These are phyloP conservation scores for Bjerkandera adusta DNA, from an alignment of 1,284 basidiomycete genomes.

Conservation along the genomic window DNA sequence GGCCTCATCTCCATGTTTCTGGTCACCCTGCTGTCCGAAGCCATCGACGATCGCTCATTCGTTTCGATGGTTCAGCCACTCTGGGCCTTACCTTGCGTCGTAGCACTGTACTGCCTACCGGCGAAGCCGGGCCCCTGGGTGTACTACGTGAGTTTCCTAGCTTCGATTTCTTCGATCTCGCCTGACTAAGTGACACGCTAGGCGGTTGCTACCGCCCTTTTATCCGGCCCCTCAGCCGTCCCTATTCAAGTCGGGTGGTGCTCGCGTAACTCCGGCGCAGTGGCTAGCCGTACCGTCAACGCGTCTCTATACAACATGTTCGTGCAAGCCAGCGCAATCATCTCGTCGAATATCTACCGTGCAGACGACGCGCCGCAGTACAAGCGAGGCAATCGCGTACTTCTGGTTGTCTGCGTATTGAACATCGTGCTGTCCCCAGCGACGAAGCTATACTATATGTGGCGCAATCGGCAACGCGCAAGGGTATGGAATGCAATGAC, in stretches of 20 bases:
- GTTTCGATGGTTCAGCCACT: slow-evolving; percentile 46
- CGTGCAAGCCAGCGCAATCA: slow-evolving; percentile 42
- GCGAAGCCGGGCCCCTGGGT: slow-evolving; percentile 45
- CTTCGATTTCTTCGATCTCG: neutral
- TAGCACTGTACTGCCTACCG: slow-evolving; percentile 44
- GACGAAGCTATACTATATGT: slow-evolving; percentile 48
- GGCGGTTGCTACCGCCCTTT: slow-evolving; percentile 26
- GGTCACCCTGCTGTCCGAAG: slow-evolving; percentile 44
- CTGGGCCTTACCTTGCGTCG: slow-evolving; percentile 50
- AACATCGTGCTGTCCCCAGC: slow-evolving; percentile 51
- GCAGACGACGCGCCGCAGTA: slow-evolving; percentile 51
- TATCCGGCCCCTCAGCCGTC: slow-evolving; percentile 32
- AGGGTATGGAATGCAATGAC: slow-evolving; percentile 49
- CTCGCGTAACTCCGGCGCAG: slow-evolving; percentile 52
- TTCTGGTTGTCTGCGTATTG: slow-evolving; percentile 44
- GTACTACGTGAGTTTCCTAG: slow-evolving; percentile 33
- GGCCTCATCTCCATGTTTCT: slow-evolving; percentile 24
- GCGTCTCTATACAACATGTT: slow-evolving; percentile 58
- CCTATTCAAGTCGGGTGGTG: slow-evolving; percentile 49
- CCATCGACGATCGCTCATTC: slow-evolving; percentile 41
- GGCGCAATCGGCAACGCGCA: slow-evolving; percentile 45
- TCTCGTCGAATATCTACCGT: slow-evolving; percentile 48
- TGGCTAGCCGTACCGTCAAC: slow-evolving; percentile 52
- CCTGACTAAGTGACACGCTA: slow-evolving; percentile 14
- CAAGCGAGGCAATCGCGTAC: slow-evolving; percentile 44